phyloP scores from a whole-genome alignment of 108 stramenopile genomes.

The Cyclotella cryptica region DNA sequence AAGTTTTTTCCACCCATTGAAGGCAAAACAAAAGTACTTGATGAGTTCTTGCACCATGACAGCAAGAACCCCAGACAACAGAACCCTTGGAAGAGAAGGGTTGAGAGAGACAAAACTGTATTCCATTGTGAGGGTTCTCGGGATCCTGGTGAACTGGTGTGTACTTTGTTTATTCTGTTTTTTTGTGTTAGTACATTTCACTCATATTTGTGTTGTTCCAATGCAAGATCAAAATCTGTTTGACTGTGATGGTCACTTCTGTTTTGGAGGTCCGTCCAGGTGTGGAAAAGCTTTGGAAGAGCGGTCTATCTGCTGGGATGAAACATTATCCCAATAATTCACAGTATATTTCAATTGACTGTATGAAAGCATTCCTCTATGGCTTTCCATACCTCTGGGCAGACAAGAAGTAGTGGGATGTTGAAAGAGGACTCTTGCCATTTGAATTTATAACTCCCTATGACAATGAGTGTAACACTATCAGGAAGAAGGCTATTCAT shows the following conservation, averaged over 20 bases:
- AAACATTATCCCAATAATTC: conserved; percentile 18
- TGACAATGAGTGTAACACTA: conserved; percentile 8
- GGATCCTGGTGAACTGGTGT: conserved; percentile 23
- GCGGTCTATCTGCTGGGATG: conserved; percentile 10
- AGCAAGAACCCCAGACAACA: background rate
- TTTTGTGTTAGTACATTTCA: background rate
- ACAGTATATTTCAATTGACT: conserved; percentile 12
- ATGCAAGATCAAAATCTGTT: conserved; percentile 28
- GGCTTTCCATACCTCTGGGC: conserved; percentile 36
- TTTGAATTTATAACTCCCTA: conserved; percentile 24
- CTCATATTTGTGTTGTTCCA: background rate
- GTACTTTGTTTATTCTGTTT: conserved; percentile 4
- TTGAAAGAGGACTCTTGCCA: background rate
- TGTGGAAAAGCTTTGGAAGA: conserved; percentile 29
- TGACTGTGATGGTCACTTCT: conserved; percentile 18
- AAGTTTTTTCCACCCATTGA: conserved; percentile 4
- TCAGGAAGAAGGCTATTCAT: background rate
- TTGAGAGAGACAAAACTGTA: background rate
- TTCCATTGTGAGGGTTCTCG: background rate
- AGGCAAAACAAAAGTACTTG: conserved; percentile 17
- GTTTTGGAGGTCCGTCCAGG: conserved; percentile 2
- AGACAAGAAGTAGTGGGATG: conserved; percentile 20
- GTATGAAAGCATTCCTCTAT: conserved; percentile 19
- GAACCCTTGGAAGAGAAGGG: background rate
- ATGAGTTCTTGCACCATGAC: background rate